Conservation (phyloP, 192 early-diverging fungal genomes). For the Geosiphon pyriformis region DNA sequence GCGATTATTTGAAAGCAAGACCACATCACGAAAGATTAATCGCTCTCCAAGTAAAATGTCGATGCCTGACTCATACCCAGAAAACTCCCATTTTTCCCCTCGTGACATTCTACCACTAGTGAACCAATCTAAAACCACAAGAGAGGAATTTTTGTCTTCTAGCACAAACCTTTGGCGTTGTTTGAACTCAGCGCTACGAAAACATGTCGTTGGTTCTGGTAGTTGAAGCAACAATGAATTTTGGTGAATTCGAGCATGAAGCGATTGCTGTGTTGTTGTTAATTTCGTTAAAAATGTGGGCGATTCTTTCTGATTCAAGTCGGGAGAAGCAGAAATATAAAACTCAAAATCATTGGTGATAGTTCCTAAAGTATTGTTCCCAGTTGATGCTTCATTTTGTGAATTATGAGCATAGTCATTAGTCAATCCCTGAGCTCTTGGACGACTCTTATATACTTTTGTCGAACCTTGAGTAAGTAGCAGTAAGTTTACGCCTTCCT, state of each 20-base stretch:
- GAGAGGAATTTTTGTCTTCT: conserved; percentile 38
- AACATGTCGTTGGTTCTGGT: conserved; percentile 79
- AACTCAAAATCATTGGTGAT: too few relatives aligned
- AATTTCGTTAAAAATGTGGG: background rate
- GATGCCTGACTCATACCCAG: conserved; percentile 33
- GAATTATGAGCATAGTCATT: background rate
- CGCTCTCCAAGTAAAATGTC: conserved; percentile 30
- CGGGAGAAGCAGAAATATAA: background rate
- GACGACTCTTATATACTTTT: conserved; percentile 63
- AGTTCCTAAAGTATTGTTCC: too few relatives aligned
- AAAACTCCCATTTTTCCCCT: conserved; percentile 74
- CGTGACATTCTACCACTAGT: conserved; percentile 66
- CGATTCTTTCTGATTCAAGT: background rate
- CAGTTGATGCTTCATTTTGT: too few relatives aligned
- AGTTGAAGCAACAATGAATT: conserved; percentile 50
- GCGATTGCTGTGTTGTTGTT: conserved; percentile 34
- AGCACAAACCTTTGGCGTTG: conserved; percentile 53
- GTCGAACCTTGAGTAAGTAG: conserved; percentile 77
- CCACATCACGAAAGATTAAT: conserved; percentile 43
- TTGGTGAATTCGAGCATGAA: conserved; percentile 38
- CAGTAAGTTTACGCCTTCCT: conserved; percentile 43
- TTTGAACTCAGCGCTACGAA: conserved; percentile 54
- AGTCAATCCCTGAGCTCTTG: conserved; percentile 19
- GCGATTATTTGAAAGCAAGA: too few relatives aligned
- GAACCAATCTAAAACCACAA: conserved; percentile 82